Evolutionary conservation across 495 filamentous ascomycete species (phyloP), one percentile per base, ranked within the genome.

Genomic region (Talaromyces proteolyticus): DNA sequence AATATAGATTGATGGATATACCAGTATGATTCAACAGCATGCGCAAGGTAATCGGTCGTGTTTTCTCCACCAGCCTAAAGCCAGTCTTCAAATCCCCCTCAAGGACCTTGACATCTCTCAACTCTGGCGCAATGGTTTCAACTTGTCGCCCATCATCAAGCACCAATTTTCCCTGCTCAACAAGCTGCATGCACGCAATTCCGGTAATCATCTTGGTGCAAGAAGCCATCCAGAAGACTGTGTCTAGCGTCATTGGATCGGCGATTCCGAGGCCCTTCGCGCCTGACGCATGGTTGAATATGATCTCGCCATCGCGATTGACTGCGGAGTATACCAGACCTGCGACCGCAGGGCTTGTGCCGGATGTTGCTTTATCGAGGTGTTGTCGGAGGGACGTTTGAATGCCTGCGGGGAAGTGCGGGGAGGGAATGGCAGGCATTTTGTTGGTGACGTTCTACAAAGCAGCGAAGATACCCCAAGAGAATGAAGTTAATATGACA

Each of bases 11-110:
- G 2, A 17, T 40, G 16, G 6, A 10, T 41, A 41, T 24, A 61
- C 72, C 67, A 19, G 77, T 82, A 63, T 82, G 80, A 18, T 54
- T 67, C 22, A 84, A 53, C 38, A 83, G 54, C 78, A 82, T 82
- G 46, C 78, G 62, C 48, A 84, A 53, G 1, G 79, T 82, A 44
- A 83, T 80, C 2, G 65, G 60, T 8, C 57, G 69, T 49, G 75
- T 71, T 61, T 78, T 80, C 24, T 73, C 66, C 36, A 69, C 65
- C 37, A 77, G 53, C 39, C 45, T 67, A 18, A 54, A 44, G 6
- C 44, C 44, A 14, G 16, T 41, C 3, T 50, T 34, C 14, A 69
- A 66, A 44, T 74, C 60, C 37, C 58, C 61, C 41, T 69, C 59
- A 18, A 78, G 52, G 0, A 78, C 68, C 49, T 74, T 66, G 6